phyloP scores from a whole-genome alignment of 2,329 filamentous ascomycete genomes.

The Neofusicoccum laricinum region DNA sequence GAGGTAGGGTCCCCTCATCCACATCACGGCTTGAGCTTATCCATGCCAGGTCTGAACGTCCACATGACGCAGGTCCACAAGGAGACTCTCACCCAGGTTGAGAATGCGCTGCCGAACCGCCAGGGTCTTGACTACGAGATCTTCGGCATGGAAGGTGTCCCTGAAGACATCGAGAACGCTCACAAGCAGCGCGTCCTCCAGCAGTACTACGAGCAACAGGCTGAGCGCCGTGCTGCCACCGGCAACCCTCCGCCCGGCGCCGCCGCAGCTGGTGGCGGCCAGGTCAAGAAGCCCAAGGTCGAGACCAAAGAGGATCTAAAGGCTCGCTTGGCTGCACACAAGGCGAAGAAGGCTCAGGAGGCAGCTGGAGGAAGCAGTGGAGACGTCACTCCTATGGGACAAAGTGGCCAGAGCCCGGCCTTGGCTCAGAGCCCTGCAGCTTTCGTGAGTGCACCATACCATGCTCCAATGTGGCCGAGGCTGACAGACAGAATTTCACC shows the following conservation, averaged over 20 bases:
- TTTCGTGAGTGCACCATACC: slow-evolving; percentile 53
- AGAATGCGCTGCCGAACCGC: slow-evolving; percentile 87
- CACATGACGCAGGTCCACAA: slow-evolving; percentile 99
- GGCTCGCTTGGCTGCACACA: slow-evolving; percentile 73
- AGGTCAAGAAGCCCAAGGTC: slow-evolving; percentile 62
- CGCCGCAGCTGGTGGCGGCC: slow-evolving; percentile 46
- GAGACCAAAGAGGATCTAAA: slow-evolving; percentile 73
- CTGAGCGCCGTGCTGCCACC: slow-evolving; percentile 75
- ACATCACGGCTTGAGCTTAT: slow-evolving; percentile 19
- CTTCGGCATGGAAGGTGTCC: slow-evolving; percentile 97
- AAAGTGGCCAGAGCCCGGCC: slow-evolving; percentile 49
- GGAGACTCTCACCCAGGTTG: slow-evolving; percentile 79
- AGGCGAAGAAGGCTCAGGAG: slow-evolving; percentile 63
- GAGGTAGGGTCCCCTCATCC: slow-evolving; percentile 60
- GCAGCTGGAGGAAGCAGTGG: slow-evolving; percentile 39
- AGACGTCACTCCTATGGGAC: slow-evolving; percentile 52
- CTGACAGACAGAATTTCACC: neutral
- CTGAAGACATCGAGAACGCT: slow-evolving; percentile 75
- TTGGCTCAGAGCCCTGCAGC: slow-evolving; percentile 52
- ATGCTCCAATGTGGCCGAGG: neutral
- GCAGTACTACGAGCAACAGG: slow-evolving; percentile 81
- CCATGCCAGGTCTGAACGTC: slow-evolving; percentile 73
- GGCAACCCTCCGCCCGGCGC: slow-evolving; percentile 70
- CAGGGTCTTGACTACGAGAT: slow-evolving; percentile 89
- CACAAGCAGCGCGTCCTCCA: slow-evolving; percentile 85